Evolutionary conservation across 1,284 basidiomycete genomes (phyloP), one percentile per base, ranked within the genome.

Genomic region (Pholiota adiposa): DNA sequence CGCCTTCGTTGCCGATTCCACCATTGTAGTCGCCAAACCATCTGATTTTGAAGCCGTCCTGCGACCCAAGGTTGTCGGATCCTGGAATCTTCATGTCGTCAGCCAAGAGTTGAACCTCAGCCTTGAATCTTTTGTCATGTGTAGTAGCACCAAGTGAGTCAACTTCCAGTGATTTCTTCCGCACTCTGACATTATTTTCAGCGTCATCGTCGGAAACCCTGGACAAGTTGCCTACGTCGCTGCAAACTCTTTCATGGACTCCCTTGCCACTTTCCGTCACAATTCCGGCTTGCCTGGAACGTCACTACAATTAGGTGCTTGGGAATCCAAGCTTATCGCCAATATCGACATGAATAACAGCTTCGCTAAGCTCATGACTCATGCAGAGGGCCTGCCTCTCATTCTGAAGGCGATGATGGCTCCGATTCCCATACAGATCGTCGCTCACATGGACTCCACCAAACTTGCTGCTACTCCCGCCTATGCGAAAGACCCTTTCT

Each of bases 31-130:
- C 6, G 58, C 68, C 34, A 65, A 66, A 16, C 33, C 56, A 8
- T 49, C 67, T 14, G 65, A 65, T 21, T 68, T 71, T 46, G 65
- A 65, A 11, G 63, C 62, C 2, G 70, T 69, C 6, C 59, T 71
- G 46, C 65, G 66, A 2, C 67, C 69, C 23, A 73, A 69, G 46
- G 68, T 72, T 14, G 21, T 66, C 16, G 72, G 68, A 2, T 69
- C 72, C 0, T 74, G 73, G 72, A 74, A 75, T 53, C 63, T 75
- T n/a, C 72, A 75, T 53, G 9, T 61, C 5, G 66, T 69, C 21
- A 65, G 68, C 33, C 67, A 67, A 44, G 68, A 72, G 34, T 59
- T 75, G 14, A 60, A 61, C 4, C 64, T 72, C 8, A 29, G 65
- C 1, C 68, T 75, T 4, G 69, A 73, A 3, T 68, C 70, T 5